These are phyloP conservation scores for Wallemia ichthyophaga DNA, from an alignment of 1,284 basidiomycete genomes.

Conservation along the genomic window DNA sequence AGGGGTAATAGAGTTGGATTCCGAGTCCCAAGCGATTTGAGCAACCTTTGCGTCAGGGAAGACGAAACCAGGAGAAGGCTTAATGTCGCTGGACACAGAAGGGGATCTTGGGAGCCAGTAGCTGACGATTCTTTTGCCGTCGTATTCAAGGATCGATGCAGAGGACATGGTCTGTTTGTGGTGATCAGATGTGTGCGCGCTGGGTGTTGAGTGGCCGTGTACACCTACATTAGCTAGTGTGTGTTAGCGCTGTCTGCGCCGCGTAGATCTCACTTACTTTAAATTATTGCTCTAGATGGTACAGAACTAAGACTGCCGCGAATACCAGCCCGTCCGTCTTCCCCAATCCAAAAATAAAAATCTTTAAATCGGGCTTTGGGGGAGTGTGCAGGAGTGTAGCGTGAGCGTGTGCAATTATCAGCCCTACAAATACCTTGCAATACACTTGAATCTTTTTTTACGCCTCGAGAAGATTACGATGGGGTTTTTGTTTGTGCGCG, in stretches of 20 bases:
- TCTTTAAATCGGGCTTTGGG: not conserved
- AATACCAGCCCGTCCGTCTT: not conserved
- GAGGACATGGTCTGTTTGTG: not conserved
- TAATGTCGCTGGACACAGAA: constrained; percentile 21
- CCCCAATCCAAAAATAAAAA: not conserved
- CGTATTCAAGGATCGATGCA: constrained; percentile 11
- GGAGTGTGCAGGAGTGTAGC: not conserved
- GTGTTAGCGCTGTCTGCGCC: not conserved
- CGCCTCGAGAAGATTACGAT: no score
- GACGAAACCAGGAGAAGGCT: constrained; percentile 29
- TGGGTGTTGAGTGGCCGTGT: no score
- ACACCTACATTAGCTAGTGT: not conserved
- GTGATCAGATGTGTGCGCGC: not conserved
- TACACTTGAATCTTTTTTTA: no score
- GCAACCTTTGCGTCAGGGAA: constrained; percentile 40
- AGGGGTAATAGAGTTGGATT: constrained; percentile 47
- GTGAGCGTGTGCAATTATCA: no score
- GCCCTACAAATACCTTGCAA: not conserved
- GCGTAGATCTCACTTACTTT: not conserved
- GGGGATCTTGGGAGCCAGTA: constrained; percentile 79
- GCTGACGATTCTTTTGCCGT: constrained; percentile 70
- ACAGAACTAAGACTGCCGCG: not conserved
- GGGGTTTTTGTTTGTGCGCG: no score
- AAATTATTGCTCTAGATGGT: not conserved
- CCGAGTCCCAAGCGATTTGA: constrained; percentile 61